Conservation (phyloP, 73 alveolate species). For the Paramecium pentaurelia region DNA sequence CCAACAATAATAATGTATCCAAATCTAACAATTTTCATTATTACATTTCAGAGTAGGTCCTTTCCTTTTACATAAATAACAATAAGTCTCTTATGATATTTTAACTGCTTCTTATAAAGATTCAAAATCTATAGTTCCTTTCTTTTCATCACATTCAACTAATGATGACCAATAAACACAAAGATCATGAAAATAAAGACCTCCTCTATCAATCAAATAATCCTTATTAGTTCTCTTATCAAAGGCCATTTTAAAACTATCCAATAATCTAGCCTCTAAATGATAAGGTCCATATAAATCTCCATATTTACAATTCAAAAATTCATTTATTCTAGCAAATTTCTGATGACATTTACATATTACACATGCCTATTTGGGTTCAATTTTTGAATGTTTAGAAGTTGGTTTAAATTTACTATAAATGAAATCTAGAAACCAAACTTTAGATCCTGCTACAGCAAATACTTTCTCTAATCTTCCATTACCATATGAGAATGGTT, state of each 20-base stretch:
- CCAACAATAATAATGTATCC: slow-evolving; percentile 21
- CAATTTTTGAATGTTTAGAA: background rate
- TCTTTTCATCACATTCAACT: background rate
- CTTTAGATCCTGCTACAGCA: background rate
- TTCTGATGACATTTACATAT: slow-evolving; percentile 8
- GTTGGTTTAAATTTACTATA: slow-evolving; percentile 2
- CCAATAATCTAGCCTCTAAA: background rate
- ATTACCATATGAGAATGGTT: background rate
- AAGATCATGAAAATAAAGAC: background rate
- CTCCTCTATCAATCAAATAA: background rate
- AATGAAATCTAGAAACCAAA: background rate
- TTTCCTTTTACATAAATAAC: slow-evolving; percentile 22
- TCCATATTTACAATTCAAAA: background rate
- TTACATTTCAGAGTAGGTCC: slow-evolving; percentile 26
- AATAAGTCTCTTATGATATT: background rate
- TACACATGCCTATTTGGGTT: slow-evolving; percentile 3
- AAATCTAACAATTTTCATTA: background rate
- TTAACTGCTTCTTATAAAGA: background rate
- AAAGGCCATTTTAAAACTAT: background rate
- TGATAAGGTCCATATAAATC: background rate
- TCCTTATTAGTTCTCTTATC: background rate
- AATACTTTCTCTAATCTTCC: background rate
- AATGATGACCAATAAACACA: slow-evolving; percentile 19
- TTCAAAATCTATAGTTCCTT: background rate
- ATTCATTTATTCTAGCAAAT: background rate